Conservation (phyloP, 2,329 filamentous ascomycete genomes). For the Geoglossum cookeanum region DNA sequence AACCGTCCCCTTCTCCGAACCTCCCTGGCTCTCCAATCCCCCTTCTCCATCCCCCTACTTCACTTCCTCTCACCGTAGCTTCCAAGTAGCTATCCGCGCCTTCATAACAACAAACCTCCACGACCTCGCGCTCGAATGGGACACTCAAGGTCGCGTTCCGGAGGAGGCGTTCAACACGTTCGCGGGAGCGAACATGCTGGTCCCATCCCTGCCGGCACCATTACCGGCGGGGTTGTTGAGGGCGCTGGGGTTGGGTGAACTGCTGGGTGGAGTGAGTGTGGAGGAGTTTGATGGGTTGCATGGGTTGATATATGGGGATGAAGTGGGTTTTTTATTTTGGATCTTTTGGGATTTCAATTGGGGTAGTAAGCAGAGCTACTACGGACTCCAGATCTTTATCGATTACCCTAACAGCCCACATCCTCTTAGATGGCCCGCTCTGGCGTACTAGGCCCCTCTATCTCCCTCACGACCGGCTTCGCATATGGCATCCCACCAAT, state of each 20-base stretch:
- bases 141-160: conserved; percentile 43
- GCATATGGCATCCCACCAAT: conserved; percentile 55
- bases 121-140: conserved; percentile 48
- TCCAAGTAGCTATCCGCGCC: conserved; percentile 47
- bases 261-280: conserved; percentile 45
- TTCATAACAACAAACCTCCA: conserved; percentile 46
- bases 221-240: conserved; percentile 50
- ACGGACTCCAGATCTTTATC: too few relatives aligned
- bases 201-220: conserved; percentile 51
- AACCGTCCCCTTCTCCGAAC: conserved; percentile 50
- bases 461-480: conserved; percentile 50
- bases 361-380: too few relatives aligned
- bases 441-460: conserved; percentile 43
- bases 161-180: conserved; percentile 45
- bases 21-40: conserved; percentile 44
- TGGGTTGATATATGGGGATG: conserved; percentile 49
- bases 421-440: conserved; percentile 36
- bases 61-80: conserved; percentile 41
- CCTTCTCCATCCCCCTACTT: conserved; percentile 51
- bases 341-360: too few relatives aligned
- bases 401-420: not conserved
- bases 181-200: conserved; percentile 44
- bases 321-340: conserved; percentile 22
- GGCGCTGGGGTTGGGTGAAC: conserved; percentile 42
- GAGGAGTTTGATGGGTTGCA: conserved; percentile 61